phyloP scores from a whole-genome alignment of 225 moss, liverwort and hornwort species.

The Ulota crispa region DNA sequence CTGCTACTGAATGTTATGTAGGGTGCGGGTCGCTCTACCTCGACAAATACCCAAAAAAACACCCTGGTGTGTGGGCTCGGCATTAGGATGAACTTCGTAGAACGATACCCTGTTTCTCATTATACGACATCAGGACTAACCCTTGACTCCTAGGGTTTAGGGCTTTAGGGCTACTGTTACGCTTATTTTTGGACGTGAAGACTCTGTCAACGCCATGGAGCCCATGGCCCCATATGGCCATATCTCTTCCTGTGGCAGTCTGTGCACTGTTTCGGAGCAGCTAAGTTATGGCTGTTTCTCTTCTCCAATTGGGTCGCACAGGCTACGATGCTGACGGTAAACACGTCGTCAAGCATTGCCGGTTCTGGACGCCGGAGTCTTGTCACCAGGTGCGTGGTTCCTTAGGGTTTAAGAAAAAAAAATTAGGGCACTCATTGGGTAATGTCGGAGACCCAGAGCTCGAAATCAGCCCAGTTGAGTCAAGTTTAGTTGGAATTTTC shows the following conservation, averaged over 20 bases:
- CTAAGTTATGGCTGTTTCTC: constrained; percentile 9
- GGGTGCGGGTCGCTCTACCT: too few species aligned
- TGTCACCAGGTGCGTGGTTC: background rate
- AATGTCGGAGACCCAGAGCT: background rate
- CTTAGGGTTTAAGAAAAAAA: too few species aligned
- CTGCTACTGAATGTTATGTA: too few species aligned
- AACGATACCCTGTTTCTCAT: background rate
- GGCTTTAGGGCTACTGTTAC: background rate
- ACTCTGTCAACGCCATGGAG: background rate
- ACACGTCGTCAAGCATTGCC: background rate
- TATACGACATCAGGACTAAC: background rate
- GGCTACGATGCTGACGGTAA: background rate
- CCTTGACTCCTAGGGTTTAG: background rate
- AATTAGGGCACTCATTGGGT: background rate
- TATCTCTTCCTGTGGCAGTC: background rate
- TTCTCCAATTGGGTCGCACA: constrained; percentile 26
- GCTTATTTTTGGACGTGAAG: background rate
- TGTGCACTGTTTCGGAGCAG: background rate
- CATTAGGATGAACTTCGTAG: background rate
- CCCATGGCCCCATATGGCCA: too few species aligned
- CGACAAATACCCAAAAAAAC: too few species aligned
- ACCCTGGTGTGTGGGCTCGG: background rate
- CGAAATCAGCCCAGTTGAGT: background rate
- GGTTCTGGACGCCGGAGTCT: background rate
- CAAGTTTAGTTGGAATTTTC: background rate